Percentiles rank a stretch among this genome's conserved stretches.
phyloP scores from a whole-genome alignment of 352 stramenopile species.

The Blastocystis sp. region DNA sequence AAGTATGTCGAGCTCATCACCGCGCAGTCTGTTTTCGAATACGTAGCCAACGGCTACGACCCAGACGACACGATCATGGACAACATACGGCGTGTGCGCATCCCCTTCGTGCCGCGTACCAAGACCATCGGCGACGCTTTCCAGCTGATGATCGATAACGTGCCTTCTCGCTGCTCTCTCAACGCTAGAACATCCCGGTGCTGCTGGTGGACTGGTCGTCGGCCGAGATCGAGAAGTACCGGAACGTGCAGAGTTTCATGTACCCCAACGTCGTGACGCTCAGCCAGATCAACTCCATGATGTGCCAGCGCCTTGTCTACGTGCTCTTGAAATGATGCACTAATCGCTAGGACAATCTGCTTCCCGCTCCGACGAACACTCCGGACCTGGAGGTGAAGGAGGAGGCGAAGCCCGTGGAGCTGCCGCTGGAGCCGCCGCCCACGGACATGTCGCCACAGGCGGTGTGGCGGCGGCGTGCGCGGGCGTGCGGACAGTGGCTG shows the following conservation, averaged over 20 bases:
- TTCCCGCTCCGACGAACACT: background rate
- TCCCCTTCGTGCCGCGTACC: constrained; percentile 1
- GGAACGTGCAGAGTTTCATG: background rate
- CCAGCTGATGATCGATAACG: constrained; percentile 32
- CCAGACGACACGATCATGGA: constrained; percentile 53
- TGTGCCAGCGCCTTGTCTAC: constrained; percentile 44
- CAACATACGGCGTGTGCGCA: constrained; percentile 29
- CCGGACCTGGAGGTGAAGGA: constrained; percentile 8
- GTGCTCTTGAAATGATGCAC: background rate
- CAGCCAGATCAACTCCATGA: constrained; percentile 50
- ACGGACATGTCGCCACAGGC: background rate
- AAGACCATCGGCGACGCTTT: constrained; percentile 52
- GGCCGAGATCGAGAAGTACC: constrained; percentile 20
- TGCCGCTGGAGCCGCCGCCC: background rate
- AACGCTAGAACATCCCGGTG: constrained; percentile 42
- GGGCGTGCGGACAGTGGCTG: background rate
- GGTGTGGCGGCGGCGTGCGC: background rate
- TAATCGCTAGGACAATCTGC: constrained; percentile 12
- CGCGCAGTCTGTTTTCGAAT: constrained; percentile 53
- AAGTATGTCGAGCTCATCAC: constrained; percentile 67
- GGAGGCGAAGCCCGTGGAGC: background rate
- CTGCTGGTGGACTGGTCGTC: constrained; percentile 41
- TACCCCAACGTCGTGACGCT: constrained; percentile 58
- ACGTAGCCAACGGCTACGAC: constrained; percentile 41
- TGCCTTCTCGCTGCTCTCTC: background rate